phyloP scores from a whole-genome alignment of 805 yeast genomes.

The Sungouiozyma intestinalis region DNA sequence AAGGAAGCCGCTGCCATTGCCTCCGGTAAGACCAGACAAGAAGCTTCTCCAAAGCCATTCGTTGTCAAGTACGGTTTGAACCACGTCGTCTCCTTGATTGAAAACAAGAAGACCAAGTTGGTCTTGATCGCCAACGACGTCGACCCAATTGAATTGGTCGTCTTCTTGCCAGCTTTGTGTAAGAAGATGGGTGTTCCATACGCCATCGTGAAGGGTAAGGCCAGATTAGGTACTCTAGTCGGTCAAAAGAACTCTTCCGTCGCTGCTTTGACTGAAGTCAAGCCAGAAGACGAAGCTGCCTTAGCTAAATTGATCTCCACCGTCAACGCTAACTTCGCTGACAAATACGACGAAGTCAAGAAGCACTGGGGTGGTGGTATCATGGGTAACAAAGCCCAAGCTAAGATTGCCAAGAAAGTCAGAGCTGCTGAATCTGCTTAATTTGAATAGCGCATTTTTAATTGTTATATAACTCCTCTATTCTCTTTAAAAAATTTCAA shows the following conservation, averaged over 20 bases:
- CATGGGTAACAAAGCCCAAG: constrained; percentile 90
- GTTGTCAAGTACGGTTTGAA: constrained; percentile 97
- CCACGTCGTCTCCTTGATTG: constrained; percentile 95
- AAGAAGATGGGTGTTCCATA: constrained; percentile 99
- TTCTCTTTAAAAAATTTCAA: neutral
- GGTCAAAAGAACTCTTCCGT: constrained; percentile 97
- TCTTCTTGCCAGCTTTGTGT: constrained; percentile 97
- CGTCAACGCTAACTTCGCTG: constrained; percentile 84
- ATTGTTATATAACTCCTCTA: neutral
- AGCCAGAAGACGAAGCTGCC: constrained; percentile 88
- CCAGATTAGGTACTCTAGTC: constrained; percentile 93
- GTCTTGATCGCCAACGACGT: constrained; percentile 98
- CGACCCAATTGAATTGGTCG: constrained; percentile 96
- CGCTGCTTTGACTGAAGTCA: constrained; percentile 94
- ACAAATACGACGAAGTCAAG: constrained; percentile 91
- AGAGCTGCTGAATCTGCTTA: constrained; percentile 34
- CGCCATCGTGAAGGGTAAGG: constrained; percentile 97
- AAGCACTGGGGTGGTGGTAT: constrained; percentile 99
- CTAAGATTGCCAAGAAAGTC: constrained; percentile 69
- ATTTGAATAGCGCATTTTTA: neutral
- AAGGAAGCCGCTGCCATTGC: constrained; percentile 99
- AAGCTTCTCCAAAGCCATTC: constrained; percentile 93
- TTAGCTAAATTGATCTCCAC: constrained; percentile 88
- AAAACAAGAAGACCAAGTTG: constrained; percentile 97
- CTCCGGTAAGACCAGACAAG: constrained; percentile 95